Base-by-base conservation (phyloP, 1,284 basidiomycete genomes). In the Pascua sp. region DNA sequence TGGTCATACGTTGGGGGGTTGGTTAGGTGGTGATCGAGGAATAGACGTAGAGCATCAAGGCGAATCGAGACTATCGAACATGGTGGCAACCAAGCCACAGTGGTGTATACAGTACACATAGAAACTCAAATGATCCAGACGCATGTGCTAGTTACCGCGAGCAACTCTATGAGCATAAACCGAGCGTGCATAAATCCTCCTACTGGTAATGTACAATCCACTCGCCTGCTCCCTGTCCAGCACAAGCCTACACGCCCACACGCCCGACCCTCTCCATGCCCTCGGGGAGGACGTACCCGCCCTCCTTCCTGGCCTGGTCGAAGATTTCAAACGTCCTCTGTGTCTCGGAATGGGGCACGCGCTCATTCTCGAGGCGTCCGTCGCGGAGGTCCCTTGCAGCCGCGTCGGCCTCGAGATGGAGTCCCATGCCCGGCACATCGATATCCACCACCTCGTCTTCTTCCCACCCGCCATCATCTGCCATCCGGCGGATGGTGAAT, bases 351-450 rank as follows among this genome's bases (percentile, higher is more conserved):
- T 69, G 67, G 4, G 71, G 59, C 64, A 76, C 70, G n/a, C 60
- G 54, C 12, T 66, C 65, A 47, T 67, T 67, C 60, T 77, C 68
- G 9, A 62, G 46, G 56, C 71, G 64, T 9, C 76, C 77, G 47
- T 72, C 52, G 51, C 51, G 46, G 13, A 78, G 52, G 61, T 70
- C 75, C 37, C 74, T 59, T 2, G 77, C 78, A 0, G 77, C 76
- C 11, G 67, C 75, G 55, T 80, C 78, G 0, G 78, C 78, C 60
- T 80, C 77, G 67, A 71, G 77, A 11, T 70, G 67, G 42, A 76
- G 65, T 8, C 73, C 75, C 36, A 63, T 66, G 11, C 66, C 68
- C 12, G 68, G 62, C 40, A 77, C 66, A 8, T 51, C 55, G 39
- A 62, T 62, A 38, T 70, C 68, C 17, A 71, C 54, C 16, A 57